phyloP scores from a whole-genome alignment of 2,329 filamentous ascomycete genomes.

The Cladophialophora chaetospira region DNA sequence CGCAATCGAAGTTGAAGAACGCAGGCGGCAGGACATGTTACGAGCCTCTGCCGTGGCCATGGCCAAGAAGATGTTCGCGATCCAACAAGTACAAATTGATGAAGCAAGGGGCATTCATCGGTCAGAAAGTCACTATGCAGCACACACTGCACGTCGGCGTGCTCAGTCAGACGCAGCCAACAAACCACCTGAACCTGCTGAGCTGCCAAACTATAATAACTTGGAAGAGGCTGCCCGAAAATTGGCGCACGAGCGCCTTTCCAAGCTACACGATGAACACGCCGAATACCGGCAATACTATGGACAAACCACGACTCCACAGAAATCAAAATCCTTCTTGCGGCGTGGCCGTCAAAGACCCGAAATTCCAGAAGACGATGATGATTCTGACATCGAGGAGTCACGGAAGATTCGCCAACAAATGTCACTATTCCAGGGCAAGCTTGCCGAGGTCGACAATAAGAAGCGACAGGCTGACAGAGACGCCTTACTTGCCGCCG shows the following conservation, averaged over 20 bases:
- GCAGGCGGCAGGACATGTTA: constrained; percentile 69
- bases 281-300: constrained; percentile 76
- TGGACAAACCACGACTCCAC: constrained; percentile 58
- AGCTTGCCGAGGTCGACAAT: constrained; percentile 67
- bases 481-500: constrained; percentile 72
- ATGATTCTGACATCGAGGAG: constrained; percentile 65
- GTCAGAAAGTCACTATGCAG: constrained; percentile 41
- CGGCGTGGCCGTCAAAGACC: constrained; percentile 62
- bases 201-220: constrained; percentile 44
- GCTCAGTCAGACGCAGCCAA: constrained; percentile 32
- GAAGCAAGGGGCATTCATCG: constrained; percentile 42
- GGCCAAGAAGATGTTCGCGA: constrained; percentile 81
- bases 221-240: constrained; percentile 86
- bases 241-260: constrained; percentile 78
- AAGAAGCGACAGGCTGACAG: constrained; percentile 76
- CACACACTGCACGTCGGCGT: constrained; percentile 39
- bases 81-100: constrained; percentile 65
- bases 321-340: constrained; percentile 54
- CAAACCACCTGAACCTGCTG: constrained; percentile 4
- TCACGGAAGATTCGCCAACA: constrained; percentile 74
- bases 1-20: constrained; percentile 71
- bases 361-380: constrained; percentile 56
- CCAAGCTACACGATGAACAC: constrained; percentile 75
- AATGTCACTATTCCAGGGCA: constrained; percentile 75
- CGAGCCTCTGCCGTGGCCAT: constrained; percentile 84